Base-by-base conservation (phyloP, 139 green algal species). In the Pseudopediastrum boryanum region DNA sequence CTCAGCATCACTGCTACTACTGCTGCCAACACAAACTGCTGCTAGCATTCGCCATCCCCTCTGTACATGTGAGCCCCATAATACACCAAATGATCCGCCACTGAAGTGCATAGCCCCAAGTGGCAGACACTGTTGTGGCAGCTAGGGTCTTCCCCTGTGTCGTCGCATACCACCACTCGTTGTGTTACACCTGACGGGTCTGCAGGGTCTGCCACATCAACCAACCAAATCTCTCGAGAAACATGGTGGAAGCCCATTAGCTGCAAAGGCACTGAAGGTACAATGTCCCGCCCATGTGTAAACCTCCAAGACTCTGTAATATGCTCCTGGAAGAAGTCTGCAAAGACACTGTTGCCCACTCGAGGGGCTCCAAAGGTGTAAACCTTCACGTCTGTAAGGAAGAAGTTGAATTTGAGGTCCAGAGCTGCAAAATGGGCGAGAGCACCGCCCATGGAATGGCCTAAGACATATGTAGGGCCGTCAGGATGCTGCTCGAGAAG, bases 241-340 rank as follows among this genome's bases (percentile, higher is more conserved):
- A 90, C 69, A 71, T 96, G 92, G 46, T 88, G 86, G 75, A 94
- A 97, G 13, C 92, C 92, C 61, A 96, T 85, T 58, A 90, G 80
- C 59, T 79, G 64, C 0, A 83, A 86, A 4, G 94, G 93, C 69
- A 96, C 80, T 13, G 77, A 89, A 16, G 94, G 94, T 78, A 98
- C 94, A n/a, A 97, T 90, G 80, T 98, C 94, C 1, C 92, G 80
- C 65, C 94, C 91, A 83, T 98, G 94, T 0, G 94, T 98, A 71
- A 98, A 93, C 3, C 94, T 79, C 85, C 89, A 92, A 38, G 80
- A 89, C 66, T 86, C 78, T 41, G 75, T 50, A 0, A 92, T 43
- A 25, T 79, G 41, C 43, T 73, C 64, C 29, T 76, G 35, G 54
- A 93, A 83, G 68, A 93, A 91, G 44, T 84, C 44, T 0, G 86